Evolutionary conservation across 768 basidiomycete species (phyloP).

Genomic region (Pholiota conissans): DNA sequence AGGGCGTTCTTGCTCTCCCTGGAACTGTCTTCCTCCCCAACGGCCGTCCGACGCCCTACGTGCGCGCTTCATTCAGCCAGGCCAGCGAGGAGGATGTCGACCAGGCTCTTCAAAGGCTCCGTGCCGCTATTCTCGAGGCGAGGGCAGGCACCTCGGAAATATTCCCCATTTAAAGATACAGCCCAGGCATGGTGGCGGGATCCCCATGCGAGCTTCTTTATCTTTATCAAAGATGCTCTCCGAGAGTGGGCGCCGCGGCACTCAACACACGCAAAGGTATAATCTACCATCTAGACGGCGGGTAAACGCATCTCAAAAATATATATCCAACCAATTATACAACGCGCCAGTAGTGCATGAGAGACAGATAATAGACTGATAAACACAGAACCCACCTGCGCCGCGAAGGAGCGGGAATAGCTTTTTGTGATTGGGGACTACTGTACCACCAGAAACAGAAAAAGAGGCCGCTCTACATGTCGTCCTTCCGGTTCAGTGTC

Average conservation of each 20-base stretch:
- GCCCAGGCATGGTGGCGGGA: no score
- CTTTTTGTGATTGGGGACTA: background rate
- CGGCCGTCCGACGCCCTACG: constrained; percentile 67
- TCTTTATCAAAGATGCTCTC: background rate
- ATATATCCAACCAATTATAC: background rate
- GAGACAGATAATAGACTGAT: no score
- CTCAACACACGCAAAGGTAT: background rate
- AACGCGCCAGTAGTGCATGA: background rate
- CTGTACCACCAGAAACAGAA: no score
- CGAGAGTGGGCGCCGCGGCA: background rate
- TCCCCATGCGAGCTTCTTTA: background rate
- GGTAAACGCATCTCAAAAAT: background rate
- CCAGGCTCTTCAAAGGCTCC: constrained; percentile 67
- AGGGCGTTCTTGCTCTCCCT: constrained; percentile 88
- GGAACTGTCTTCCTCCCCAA: constrained; percentile 82
- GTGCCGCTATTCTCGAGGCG: constrained; percentile 34
- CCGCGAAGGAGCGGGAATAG: background rate
- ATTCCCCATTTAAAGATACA: background rate
- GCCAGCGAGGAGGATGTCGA: constrained; percentile 67
- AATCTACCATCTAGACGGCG: background rate
- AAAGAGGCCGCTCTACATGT: background rate
- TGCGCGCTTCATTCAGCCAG: constrained; percentile 82
- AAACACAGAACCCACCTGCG: no score
- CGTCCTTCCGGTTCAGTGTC: background rate
- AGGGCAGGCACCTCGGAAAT: constrained; percentile 10